Conservation (phyloP, 2,329 filamentous ascomycete species). For the Neodidymelliopsis sp. region DNA sequence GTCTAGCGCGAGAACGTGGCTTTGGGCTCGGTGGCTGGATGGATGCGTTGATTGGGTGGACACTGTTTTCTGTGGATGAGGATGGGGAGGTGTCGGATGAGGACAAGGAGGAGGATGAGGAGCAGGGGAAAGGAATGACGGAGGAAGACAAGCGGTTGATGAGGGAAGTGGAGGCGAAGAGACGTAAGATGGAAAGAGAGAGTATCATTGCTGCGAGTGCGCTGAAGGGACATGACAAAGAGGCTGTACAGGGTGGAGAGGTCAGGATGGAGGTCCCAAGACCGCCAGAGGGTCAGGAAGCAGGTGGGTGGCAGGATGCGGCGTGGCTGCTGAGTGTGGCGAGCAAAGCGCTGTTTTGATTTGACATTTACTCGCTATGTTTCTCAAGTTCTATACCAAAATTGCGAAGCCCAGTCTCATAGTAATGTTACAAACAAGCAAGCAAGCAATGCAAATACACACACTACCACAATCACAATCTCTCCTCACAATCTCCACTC, state of each 20-base stretch:
- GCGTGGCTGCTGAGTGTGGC: slow-evolving; percentile 65
- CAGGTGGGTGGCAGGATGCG: slow-evolving; percentile 65
- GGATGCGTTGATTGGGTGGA: slow-evolving; percentile 65
- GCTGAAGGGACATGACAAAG: slow-evolving; percentile 46
- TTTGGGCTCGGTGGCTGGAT: slow-evolving; percentile 65
- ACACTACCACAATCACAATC: background rate
- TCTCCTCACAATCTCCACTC: background rate
- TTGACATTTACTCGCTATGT: too few relatives aligned
- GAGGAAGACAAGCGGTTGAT: slow-evolving; percentile 49
- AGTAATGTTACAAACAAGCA: too few relatives aligned
- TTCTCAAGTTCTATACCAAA: too few relatives aligned
- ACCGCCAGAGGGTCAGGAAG: slow-evolving; percentile 33
- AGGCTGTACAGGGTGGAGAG: slow-evolving; percentile 23
- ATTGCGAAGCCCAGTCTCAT: too few relatives aligned
- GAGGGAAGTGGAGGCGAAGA: slow-evolving; percentile 47
- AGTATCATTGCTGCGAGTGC: slow-evolving; percentile 46
- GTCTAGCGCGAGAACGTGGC: slow-evolving; percentile 59
- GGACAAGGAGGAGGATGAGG: slow-evolving; percentile 33
- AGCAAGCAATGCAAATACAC: background rate
- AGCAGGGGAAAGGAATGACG: slow-evolving; percentile 25
- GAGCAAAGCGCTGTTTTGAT: slow-evolving; percentile 52
- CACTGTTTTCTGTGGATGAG: slow-evolving; percentile 62
- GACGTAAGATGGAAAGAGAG: slow-evolving; percentile 46
- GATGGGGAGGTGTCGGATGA: slow-evolving; percentile 52
- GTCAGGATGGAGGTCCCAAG: slow-evolving; percentile 20